These are phyloP conservation scores for Coemansia sp. DNA, from an alignment of 192 early-diverging fungal species.

Conservation along the genomic window DNA sequence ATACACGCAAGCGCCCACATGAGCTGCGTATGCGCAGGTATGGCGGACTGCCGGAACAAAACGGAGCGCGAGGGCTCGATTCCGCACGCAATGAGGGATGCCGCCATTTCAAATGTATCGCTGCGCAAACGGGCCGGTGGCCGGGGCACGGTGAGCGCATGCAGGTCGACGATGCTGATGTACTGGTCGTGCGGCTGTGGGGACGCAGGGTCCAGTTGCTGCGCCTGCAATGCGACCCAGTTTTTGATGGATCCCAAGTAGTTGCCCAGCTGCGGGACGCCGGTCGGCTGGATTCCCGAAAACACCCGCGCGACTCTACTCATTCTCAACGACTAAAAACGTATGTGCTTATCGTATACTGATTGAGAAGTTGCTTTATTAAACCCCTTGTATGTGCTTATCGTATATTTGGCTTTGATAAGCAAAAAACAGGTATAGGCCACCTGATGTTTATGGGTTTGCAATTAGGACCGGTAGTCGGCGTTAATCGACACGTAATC, in stretches of 20 bases:
- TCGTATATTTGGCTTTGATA: too few relatives aligned
- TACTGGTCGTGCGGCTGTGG: slow-evolving; percentile 49
- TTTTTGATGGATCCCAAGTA: slow-evolving; percentile 87
- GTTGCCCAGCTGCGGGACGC: slow-evolving; percentile 89
- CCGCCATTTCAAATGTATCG: slow-evolving; percentile 72
- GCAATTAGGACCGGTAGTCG: slow-evolving; percentile 67
- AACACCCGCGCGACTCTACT: slow-evolving; percentile 48
- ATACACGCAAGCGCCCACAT: slow-evolving; percentile 84
- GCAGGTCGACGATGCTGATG: slow-evolving; percentile 86
- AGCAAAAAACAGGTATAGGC: too few relatives aligned
- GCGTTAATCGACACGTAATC: slow-evolving; percentile 95
- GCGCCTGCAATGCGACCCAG: slow-evolving; percentile 77
- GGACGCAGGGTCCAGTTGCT: slow-evolving; percentile 17
- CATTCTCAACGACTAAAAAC: slow-evolving; percentile 1
- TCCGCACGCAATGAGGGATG: slow-evolving; percentile 78
- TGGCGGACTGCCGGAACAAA: slow-evolving; percentile 83
- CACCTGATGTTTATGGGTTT: neutral
- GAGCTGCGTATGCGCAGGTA: slow-evolving; percentile 76
- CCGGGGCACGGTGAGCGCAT: slow-evolving; percentile 80
- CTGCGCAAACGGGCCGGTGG: slow-evolving; percentile 63
- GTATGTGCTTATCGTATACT: too few relatives aligned
- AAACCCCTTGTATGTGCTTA: too few relatives aligned
- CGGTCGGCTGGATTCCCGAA: slow-evolving; percentile 94
- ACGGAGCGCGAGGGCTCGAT: slow-evolving; percentile 69
- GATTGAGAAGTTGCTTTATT: too few relatives aligned